These are phyloP conservation scores for Clavaria fumosa DNA, from an alignment of 768 basidiomycete species.

Conservation along the genomic window DNA sequence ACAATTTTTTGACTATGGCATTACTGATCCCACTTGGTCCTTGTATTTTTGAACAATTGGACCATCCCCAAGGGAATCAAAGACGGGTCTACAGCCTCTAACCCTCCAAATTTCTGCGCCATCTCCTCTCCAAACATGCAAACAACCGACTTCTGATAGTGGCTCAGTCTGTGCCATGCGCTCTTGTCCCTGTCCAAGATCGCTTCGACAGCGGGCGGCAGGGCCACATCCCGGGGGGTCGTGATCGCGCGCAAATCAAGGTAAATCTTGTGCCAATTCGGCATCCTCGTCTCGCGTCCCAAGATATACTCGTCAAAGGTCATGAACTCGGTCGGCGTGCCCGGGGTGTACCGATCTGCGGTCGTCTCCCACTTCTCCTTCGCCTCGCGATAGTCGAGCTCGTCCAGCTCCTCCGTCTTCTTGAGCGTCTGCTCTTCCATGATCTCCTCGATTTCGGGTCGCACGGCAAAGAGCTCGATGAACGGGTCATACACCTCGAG, in stretches of 20 bases:
- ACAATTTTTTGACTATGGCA: no score
- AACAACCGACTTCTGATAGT: conserved; percentile 24
- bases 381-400: conserved; percentile 11
- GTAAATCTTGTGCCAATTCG: conserved; percentile 16
- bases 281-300: conserved; percentile 13
- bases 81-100: conserved; percentile 25
- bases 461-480: conserved; percentile 22
- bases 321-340: conserved; percentile 13
- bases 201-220: conserved; percentile 11
- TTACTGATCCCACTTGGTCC: conserved; percentile 21
- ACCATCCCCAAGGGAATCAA: conserved; percentile 29
- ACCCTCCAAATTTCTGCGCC: conserved; percentile 23
- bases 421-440: conserved; percentile 12
- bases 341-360: not conserved
- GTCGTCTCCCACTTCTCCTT: conserved; percentile 15
- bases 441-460: conserved; percentile 10
- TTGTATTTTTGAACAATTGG: conserved; percentile 22
- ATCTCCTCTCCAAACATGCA: conserved; percentile 26
- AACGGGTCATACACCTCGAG: conserved; percentile 24
- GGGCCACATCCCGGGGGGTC: conserved; percentile 2
- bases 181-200: conserved; percentile 7
- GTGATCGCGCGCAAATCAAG: conserved; percentile 13
- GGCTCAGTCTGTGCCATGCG: conserved; percentile 10
- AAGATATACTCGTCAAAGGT: conserved; percentile 17
- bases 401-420: conserved; percentile 15